These are phyloP conservation scores for Colletotrichum musicola DNA, from an alignment of 2,329 filamentous ascomycete species.

Conservation along the genomic window DNA sequence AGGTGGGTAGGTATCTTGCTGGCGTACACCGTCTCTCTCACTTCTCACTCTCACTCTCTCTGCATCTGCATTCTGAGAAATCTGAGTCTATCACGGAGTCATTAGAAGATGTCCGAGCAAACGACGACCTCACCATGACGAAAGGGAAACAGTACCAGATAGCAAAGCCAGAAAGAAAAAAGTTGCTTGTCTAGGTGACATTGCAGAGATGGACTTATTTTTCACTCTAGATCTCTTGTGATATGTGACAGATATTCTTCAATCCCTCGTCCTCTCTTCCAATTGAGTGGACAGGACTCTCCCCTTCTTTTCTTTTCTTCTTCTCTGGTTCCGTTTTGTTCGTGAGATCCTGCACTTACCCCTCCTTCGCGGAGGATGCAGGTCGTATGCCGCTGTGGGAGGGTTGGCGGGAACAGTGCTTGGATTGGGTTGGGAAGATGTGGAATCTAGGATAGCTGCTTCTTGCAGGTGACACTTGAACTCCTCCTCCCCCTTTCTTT, in stretches of 20 bases:
- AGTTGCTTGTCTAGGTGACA: too few species aligned
- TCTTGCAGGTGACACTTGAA: too few species aligned
- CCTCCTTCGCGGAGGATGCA: constrained; percentile 7
- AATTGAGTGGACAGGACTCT: too few species aligned
- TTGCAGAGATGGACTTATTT: not conserved
- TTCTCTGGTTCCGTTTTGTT: constrained; percentile 7
- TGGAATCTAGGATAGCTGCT: too few species aligned
- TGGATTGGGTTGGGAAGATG: too few species aligned
- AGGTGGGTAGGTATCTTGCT: too few species aligned
- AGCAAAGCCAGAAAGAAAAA: too few species aligned
- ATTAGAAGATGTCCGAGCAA: not conserved
- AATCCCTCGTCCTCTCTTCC: too few species aligned
- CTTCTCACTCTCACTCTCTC: too few species aligned
- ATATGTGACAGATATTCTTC: constrained; percentile 15
- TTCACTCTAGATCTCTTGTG: constrained; percentile 16
- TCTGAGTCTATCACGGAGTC: not conserved
- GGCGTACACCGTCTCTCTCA: too few species aligned
- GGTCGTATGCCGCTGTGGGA: not conserved
- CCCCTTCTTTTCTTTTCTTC: not conserved
- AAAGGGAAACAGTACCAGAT: not conserved
- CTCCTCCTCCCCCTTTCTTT: too few species aligned
- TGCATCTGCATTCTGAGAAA: not conserved
- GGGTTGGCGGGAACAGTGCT: too few species aligned
- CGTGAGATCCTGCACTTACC: constrained; percentile 37
- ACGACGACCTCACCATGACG: not conserved